Conservation (phyloP, 257 asterid genomes). For the Solanum chilense region DNA sequence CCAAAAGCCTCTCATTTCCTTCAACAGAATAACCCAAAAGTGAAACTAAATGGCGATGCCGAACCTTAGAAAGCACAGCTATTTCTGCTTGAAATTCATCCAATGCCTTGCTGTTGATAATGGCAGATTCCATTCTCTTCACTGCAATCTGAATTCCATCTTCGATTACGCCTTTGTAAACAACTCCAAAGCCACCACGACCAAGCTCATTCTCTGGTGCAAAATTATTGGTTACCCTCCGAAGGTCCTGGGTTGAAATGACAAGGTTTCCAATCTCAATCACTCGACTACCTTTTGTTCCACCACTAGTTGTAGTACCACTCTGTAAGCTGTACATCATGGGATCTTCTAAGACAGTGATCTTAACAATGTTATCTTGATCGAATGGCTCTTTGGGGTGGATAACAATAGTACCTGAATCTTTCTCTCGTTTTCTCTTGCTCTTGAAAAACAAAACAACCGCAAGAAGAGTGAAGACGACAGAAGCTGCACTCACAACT, state of each 20-base stretch:
- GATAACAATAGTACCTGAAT: constrained; percentile 10
- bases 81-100: constrained; percentile 75
- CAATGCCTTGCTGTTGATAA: constrained; percentile 34
- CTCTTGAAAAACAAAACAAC: constrained; percentile 13
- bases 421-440: constrained; percentile 3
- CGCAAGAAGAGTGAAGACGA: constrained; percentile 8
- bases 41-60: constrained; percentile 70
- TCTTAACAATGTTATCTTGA: constrained; percentile 19
- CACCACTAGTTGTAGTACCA: constrained; percentile 5
- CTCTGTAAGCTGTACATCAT: constrained; percentile 6
- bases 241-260: constrained; percentile 39
- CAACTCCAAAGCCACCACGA: constrained; percentile 76
- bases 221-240: constrained; percentile 42
- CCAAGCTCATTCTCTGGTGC: constrained; percentile 62
- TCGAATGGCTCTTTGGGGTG: constrained; percentile 35
- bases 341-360: constrained; percentile 18
- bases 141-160: constrained; percentile 59
- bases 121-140: constrained; percentile 60
- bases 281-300: constrained; percentile 14
- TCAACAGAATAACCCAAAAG: constrained; percentile 56
- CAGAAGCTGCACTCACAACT: constrained; percentile 14
- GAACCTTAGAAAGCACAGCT: constrained; percentile 60
- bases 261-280: constrained; percentile 31
- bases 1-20: constrained; percentile 63
- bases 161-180: constrained; percentile 53